Percentiles rank a stretch among this genome's conserved stretches.
phyloP scores from a whole-genome alignment of 2,329 filamentous ascomycete species.

The Colletotrichum acutatum region DNA sequence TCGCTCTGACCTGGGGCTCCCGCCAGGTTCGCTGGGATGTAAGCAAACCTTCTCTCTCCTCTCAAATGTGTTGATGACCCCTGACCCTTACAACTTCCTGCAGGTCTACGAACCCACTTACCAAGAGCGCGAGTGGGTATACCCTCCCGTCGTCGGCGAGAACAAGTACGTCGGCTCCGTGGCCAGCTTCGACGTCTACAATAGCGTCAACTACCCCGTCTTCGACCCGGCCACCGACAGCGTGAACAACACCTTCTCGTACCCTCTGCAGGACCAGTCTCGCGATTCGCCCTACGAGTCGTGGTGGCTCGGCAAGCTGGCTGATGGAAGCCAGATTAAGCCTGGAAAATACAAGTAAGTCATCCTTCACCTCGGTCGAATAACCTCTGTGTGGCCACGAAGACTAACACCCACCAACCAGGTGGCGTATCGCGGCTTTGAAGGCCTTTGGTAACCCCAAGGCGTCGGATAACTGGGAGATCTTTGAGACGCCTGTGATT shows the following conservation, averaged over 20 bases:
- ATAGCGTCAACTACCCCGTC: constrained; percentile 23
- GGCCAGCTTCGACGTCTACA: constrained; percentile 41
- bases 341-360: constrained; percentile 53
- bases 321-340: constrained; percentile 52
- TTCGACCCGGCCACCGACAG: constrained; percentile 49
- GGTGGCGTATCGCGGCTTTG: constrained; percentile 53
- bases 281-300: constrained; percentile 46
- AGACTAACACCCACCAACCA: not conserved
- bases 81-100: no score
- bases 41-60: not conserved
- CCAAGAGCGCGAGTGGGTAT: constrained; percentile 53
- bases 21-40: constrained; percentile 44
- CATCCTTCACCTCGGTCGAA: not conserved
- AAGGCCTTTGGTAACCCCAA: constrained; percentile 53
- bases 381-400: not conserved
- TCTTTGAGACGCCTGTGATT: constrained; percentile 48
- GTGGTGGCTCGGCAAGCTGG: constrained; percentile 56
- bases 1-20: constrained; percentile 40
- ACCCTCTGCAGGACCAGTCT: constrained; percentile 48
- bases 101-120: constrained; percentile 51
- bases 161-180: constrained; percentile 55
- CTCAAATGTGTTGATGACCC: no score
- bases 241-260: constrained; percentile 51
- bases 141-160: constrained; percentile 51
- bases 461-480: constrained; percentile 54